These are phyloP conservation scores for Mortierella sp. DNA, from an alignment of 371 early-diverging fungal genomes.

Conservation along the genomic window DNA sequence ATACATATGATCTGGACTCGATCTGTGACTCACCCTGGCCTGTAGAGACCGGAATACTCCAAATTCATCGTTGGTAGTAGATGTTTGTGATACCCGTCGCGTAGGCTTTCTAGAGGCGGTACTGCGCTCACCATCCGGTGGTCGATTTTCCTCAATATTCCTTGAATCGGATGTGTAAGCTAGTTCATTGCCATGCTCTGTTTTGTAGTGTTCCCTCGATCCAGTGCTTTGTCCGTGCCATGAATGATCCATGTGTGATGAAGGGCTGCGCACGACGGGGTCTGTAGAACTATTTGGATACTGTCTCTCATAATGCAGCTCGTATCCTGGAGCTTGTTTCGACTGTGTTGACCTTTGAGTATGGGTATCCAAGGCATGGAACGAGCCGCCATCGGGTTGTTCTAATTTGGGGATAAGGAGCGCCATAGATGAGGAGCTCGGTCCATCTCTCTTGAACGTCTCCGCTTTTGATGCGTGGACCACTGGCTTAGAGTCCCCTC, in stretches of 20 bases:
- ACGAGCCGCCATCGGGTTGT: neutral
- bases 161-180: neutral
- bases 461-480: neutral
- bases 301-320: too few relatives aligned
- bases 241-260: neutral
- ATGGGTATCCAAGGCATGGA: neutral
- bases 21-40: neutral
- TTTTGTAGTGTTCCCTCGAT: neutral
- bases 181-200: neutral
- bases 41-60: neutral
- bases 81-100: neutral
- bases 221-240: neutral
- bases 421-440: conserved; percentile 27
- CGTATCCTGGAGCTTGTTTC: too few relatives aligned
- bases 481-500: neutral
- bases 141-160: neutral
- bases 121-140: neutral
- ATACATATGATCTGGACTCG: neutral
- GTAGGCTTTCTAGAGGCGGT: neutral
- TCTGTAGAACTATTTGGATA: too few relatives aligned
- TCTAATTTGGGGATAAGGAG: conserved; percentile 22
- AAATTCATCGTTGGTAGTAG: neutral
- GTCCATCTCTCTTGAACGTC: conserved; percentile 5
- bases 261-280: neutral
- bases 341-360: too few relatives aligned